These are phyloP conservation scores for Ascochyta rabiei DNA, from an alignment of 2,329 filamentous ascomycete species.

Conservation along the genomic window DNA sequence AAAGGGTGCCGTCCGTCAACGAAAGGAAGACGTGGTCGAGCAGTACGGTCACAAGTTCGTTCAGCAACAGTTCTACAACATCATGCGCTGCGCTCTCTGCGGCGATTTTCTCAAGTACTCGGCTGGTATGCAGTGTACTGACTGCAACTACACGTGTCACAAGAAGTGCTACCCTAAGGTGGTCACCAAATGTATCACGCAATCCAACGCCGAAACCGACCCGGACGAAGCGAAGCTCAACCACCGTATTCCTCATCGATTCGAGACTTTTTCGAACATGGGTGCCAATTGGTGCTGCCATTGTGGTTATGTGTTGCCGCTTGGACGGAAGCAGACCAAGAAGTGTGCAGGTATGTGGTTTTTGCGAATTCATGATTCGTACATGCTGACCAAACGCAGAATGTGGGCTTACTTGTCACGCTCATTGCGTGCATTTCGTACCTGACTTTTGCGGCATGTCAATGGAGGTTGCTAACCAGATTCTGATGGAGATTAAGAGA, in stretches of 20 bases:
- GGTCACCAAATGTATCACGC: constrained; percentile 99
- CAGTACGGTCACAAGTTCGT: constrained; percentile 99
- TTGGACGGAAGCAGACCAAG: constrained; percentile 93
- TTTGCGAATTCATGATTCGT: not conserved
- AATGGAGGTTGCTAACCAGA: constrained; percentile 95
- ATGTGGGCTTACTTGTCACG: constrained; percentile 89
- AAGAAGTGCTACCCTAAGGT: constrained; percentile 96
- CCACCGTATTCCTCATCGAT: constrained; percentile 96
- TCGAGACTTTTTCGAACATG: constrained; percentile 95
- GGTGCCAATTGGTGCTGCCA: constrained; percentile 99
- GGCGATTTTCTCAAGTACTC: constrained; percentile 99
- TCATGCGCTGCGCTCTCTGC: constrained; percentile 98
- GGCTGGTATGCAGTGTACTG: constrained; percentile 97
- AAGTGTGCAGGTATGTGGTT: constrained; percentile 77
- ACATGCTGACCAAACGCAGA: constrained; percentile 60
- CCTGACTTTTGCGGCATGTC: constrained; percentile 99
- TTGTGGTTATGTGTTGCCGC: constrained; percentile 92
- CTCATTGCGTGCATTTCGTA: constrained; percentile 89
- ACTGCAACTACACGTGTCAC: constrained; percentile 99
- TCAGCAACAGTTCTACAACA: constrained; percentile 99
- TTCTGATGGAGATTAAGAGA: constrained; percentile 82
- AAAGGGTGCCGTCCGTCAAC: constrained; percentile 94
- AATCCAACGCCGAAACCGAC: constrained; percentile 97
- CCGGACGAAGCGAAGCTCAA: constrained; percentile 99
- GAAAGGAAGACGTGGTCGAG: constrained; percentile 97